Evolutionary conservation across 345 rosid species (phyloP), one percentile per base, ranked within the genome.

Genomic region (Eucalyptus leucophloia): DNA sequence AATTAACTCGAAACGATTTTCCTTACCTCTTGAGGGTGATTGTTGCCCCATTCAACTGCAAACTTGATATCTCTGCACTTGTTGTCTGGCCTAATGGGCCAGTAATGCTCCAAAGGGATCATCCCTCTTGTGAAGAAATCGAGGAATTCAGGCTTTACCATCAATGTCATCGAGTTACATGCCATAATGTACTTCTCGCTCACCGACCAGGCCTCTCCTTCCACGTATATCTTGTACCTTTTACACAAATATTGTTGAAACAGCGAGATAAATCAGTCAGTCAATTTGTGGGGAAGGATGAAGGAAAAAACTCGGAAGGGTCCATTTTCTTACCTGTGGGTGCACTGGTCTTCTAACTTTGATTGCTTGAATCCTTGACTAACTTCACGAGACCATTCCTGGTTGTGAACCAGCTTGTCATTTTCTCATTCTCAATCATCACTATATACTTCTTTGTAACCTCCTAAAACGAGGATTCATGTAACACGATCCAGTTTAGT

Each of bases 21-120:
- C 40, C 40, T 30, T 51, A 93, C 94, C 93, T 94, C 89, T 5
- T 87, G 32, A 26, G 92, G 87, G 88, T 93, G 91, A 65, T 91
- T 88, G 82, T 94, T 94, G 49, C 94, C 95, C 95, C 95, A 94
- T 45, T 94, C 93, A 7, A 94, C 95, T 5, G 94, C 95, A 53
- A 92, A 92, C 80, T 93, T 92, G 87, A 94, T 91, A 87, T 93
- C 93, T 51, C 88, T 77, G 90, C 95, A 94, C 80, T 89, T 91
- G 32, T 87, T 60, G 19, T 60, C 42, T 42, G 92, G 90, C 62
- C 92, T 89, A 58, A 94, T 91, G 14, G 95, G 95, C 95, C 95
- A 94, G 62, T 93, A 94, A 86, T 94, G 95, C 77, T 92, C 83
- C 90, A 93, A 51, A 1, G 95, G 95, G 86, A 89, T 82, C 93